These are phyloP conservation scores for Ophidiomyces ophidiicola DNA, from an alignment of 2,329 filamentous ascomycete species.

Conservation along the genomic window DNA sequence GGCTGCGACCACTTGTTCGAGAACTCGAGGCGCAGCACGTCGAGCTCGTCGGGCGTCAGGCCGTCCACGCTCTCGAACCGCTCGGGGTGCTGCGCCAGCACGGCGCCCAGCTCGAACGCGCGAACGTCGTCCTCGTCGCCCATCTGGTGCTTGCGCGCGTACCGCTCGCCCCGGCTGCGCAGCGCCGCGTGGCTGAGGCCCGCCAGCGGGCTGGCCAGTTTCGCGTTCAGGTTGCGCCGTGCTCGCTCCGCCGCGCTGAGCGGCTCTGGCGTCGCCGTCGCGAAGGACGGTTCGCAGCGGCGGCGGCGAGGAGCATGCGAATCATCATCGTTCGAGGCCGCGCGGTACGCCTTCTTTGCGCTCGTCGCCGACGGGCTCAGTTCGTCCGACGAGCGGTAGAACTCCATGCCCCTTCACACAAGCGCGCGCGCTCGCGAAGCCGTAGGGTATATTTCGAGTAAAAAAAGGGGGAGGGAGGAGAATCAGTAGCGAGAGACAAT, in stretches of 20 bases:
- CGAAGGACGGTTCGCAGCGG: conserved; percentile 12
- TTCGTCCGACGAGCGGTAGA: conserved; percentile 14
- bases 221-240: conserved; percentile 35
- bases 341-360: conserved; percentile 8
- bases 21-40: conserved; percentile 48
- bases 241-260: conserved; percentile 30
- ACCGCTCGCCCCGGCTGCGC: conserved; percentile 44
- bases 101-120: conserved; percentile 48
- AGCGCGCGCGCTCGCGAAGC: too few relatives aligned
- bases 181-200: conserved; percentile 42
- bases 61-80: conserved; percentile 41
- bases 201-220: conserved; percentile 43
- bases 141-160: conserved; percentile 45
- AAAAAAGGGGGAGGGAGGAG: too few relatives aligned
- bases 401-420: conserved; percentile 3
- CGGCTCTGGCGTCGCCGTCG: conserved; percentile 11
- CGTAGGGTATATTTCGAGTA: too few relatives aligned
- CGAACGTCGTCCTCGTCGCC: conserved; percentile 45
- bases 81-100: conserved; percentile 44
- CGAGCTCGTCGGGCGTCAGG: conserved; percentile 47
- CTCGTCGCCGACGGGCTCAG: conserved; percentile 9
- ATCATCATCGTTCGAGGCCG: conserved; percentile 7
- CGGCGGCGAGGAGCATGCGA: too few relatives aligned
- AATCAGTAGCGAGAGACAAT: too few relatives aligned
- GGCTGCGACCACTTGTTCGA: conserved; percentile 60